Base-by-base conservation (phyloP, 352 stramenopile species). In the Paralagenidium karlingii region DNA sequence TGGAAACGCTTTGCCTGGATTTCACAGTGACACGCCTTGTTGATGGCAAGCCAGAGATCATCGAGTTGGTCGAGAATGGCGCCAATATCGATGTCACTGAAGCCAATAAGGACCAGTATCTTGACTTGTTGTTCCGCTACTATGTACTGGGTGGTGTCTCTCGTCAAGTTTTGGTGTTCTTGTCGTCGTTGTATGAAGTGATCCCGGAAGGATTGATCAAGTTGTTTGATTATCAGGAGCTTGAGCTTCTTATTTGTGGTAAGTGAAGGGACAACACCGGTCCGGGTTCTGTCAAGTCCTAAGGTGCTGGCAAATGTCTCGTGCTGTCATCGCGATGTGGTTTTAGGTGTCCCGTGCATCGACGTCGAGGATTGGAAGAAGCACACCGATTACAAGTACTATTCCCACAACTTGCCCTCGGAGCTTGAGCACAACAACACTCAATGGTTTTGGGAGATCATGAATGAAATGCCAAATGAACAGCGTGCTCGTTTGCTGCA, bases 221-320 rank as follows among this genome's bases (percentile, higher is more conserved):
- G 32, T 62, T 98, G 8, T 99, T 99, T 63, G 94, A 99, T 56
- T 98, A 97, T 59, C 94, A 98, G 60, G 94, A 99, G 56, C 68
- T 99, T 0, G 95, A 99, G 56, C 52, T 98, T 31, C 64, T 98
- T 3, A 95, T 99, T 74, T 98, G 94, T 61, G 95, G 93, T 54
- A 56, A 26, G 47, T 45, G 20, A 28, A 7, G 37, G 11, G n/a
- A n/a, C n/a, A n/a, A n/a, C n/a, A n/a, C n/a, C n/a, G n/a, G n/a
- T 2, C n/a, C n/a, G n/a, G 32, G 4, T 24, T 44, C 94, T 37
- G 79, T 82, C 3, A 56, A 60, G 34, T 87, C 93, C 40, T 61
- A 88, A 37, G 74, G 93, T 25, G 51, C 79, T 13, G 83, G 94
- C 47, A 94, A n/a, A n/a, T n/a, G n/a, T 82, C 74, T 68, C 54